Evolutionary conservation across 495 filamentous ascomycete genomes (phyloP).

Genomic region (Penicillium roqueforti): DNA sequence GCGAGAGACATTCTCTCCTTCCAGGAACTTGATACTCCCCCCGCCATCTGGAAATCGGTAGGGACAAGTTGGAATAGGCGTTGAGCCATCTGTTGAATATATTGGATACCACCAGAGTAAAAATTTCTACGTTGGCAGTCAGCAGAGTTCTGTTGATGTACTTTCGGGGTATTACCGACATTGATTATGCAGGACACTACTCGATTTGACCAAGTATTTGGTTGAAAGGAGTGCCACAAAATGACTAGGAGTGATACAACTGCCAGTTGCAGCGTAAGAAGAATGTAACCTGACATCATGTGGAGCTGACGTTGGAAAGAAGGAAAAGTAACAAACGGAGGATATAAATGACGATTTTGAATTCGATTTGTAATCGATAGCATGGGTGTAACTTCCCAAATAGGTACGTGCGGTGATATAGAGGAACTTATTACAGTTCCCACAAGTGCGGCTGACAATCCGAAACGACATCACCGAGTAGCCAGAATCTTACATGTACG

Average conservation of each 20-base stretch:
- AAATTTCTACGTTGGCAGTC: neutral
- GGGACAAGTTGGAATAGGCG: conserved; percentile 37
- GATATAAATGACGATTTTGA: neutral
- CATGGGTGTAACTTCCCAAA: neutral
- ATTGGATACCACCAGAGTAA: neutral
- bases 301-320: neutral
- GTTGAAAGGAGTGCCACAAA: neutral
- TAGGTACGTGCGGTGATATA: neutral
- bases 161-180: neutral
- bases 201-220: neutral
- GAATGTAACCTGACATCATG: neutral
- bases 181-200: neutral
- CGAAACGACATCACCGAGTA: neutral
- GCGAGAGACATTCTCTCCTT: conserved; percentile 59
- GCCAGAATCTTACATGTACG: neutral
- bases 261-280: neutral
- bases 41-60: neutral
- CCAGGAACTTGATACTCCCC: neutral
- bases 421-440: neutral
- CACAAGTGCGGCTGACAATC: neutral
- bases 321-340: neutral
- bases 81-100: neutral
- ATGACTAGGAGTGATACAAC: neutral
- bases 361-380: neutral
- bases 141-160: neutral